Evolutionary conservation across 257 asterid species (phyloP).

Genomic region (Lithospermum erythrorhizon): DNA sequence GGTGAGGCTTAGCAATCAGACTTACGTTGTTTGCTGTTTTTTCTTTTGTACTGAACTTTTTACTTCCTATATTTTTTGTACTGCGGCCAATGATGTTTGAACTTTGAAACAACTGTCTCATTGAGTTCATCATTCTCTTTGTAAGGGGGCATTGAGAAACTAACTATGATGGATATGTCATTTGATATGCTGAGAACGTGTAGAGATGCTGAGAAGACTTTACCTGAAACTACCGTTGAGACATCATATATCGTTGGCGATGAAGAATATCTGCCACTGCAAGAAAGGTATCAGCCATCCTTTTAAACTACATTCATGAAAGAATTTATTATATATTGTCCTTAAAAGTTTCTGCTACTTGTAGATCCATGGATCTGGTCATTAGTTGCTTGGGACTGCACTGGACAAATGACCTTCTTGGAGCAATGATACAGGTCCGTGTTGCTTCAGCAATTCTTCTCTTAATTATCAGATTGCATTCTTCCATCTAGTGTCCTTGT

Average conservation of each 20-base stretch:
- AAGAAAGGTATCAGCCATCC: conserved; percentile 42
- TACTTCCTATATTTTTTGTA: neutral
- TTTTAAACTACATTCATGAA: neutral
- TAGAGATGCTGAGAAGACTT: conserved; percentile 44
- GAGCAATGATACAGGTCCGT: conserved; percentile 95
- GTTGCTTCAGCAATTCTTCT: conserved; percentile 2
- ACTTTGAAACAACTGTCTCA: neutral
- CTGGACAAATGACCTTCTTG: conserved; percentile 98
- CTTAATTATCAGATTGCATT: neutral
- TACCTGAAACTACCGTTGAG: conserved; percentile 47
- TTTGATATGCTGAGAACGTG: conserved; percentile 69
- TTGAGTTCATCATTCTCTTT: conserved; percentile 7
- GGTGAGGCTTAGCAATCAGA: conserved; percentile 45
- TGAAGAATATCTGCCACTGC: conserved; percentile 83
- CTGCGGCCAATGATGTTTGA: neutral
- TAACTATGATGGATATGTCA: conserved; percentile 85
- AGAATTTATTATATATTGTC: neutral
- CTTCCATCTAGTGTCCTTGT: conserved; percentile 6
- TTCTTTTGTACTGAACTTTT: neutral
- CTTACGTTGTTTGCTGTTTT: neutral
- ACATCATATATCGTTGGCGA: conserved; percentile 75
- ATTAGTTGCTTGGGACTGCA: conserved; percentile 93
- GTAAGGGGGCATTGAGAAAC: conserved; percentile 82
- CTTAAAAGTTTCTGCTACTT: neutral
- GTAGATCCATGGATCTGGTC: conserved; percentile 75